phyloP scores from a whole-genome alignment of 345 rosid genomes.

The Toxicodendron radicans region DNA sequence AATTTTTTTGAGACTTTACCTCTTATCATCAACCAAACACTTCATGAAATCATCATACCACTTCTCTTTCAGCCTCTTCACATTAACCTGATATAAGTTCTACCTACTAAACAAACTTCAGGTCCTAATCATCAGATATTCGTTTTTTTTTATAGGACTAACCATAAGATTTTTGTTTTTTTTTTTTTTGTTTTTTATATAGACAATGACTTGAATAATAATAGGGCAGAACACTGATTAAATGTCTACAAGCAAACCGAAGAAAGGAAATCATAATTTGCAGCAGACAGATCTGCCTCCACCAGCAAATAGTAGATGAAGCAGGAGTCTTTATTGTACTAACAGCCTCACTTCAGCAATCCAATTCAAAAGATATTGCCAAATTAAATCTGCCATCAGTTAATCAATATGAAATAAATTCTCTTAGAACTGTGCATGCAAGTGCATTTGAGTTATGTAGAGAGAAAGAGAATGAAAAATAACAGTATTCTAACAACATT shows the following conservation, averaged over 20 bases:
- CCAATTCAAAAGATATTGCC: background rate
- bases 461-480: constrained; percentile 3
- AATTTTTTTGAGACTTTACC: too few relatives aligned
- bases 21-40: too few relatives aligned
- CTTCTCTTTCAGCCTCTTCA: too few relatives aligned
- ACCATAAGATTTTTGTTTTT: too few relatives aligned
- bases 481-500: background rate
- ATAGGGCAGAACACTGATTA: background rate
- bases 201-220: background rate
- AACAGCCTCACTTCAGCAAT: background rate
- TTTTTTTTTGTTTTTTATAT: too few relatives aligned
- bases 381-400: background rate
- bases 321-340: background rate
- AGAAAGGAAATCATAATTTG: background rate
- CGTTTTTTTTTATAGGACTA: background rate
- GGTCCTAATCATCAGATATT: too few relatives aligned
- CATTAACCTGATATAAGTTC: too few relatives aligned
- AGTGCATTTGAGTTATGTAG: background rate
- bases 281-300: background rate
- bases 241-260: background rate
- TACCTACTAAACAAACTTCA: too few relatives aligned
- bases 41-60: too few relatives aligned
- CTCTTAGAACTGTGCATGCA: background rate
- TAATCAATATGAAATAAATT: background rate
- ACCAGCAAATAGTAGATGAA: background rate